phyloP scores from a whole-genome alignment of 148 eudicot species.

The Cornus suecica region DNA sequence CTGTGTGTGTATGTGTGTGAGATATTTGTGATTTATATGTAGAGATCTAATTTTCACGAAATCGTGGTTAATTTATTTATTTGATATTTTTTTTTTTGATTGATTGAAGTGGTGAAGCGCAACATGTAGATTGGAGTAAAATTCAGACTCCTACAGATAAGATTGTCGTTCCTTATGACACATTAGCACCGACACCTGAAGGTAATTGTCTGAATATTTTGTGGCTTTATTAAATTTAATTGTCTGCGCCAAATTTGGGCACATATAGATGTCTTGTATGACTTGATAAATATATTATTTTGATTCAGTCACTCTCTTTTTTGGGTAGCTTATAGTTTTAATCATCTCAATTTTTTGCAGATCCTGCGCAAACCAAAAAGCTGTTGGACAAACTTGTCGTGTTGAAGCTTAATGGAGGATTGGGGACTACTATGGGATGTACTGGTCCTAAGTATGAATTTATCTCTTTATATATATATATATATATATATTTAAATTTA shows the following conservation, averaged over 20 bases:
- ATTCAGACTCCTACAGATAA: slow-evolving; percentile 79
- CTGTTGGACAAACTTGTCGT: slow-evolving; percentile 96
- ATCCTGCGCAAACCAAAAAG: slow-evolving; percentile 53
- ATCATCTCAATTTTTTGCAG: slow-evolving; percentile 40
- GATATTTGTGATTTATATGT: neutral
- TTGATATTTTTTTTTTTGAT: too few species aligned
- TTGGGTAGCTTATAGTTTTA: neutral
- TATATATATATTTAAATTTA: too few species aligned
- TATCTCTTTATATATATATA: too few species aligned
- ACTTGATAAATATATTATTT: neutral
- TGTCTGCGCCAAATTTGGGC: neutral
- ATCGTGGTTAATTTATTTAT: too few species aligned
- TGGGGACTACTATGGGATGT: slow-evolving; percentile 99
- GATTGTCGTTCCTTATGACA: slow-evolving; percentile 69
- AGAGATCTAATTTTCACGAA: neutral
- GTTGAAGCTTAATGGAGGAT: slow-evolving; percentile 97
- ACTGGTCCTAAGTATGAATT: slow-evolving; percentile 92
- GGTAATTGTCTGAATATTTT: slow-evolving; percentile 37
- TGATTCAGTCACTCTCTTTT: neutral
- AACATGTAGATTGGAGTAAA: slow-evolving; percentile 73
- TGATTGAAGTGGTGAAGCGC: slow-evolving; percentile 60
- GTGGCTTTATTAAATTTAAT: neutral
- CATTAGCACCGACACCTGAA: slow-evolving; percentile 48
- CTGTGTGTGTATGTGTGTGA: neutral
- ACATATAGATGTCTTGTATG: neutral